Base-by-base conservation (phyloP, 805 yeast species). In the Yamadazyma insecticola region DNA sequence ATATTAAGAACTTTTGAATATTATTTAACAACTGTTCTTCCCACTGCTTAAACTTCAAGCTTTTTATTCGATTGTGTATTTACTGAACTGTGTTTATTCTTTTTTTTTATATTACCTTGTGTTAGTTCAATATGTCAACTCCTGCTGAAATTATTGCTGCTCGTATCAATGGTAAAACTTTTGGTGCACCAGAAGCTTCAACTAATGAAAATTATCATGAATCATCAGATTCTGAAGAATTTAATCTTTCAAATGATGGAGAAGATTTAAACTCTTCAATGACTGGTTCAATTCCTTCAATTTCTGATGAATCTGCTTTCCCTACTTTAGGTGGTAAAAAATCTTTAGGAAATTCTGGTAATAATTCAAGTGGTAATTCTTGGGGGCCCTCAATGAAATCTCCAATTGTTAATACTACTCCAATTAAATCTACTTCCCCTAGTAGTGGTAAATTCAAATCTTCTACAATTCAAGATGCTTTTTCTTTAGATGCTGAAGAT, bases 391-490 rank as follows among this genome's bases (percentile, higher is more conserved):
- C 37, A 30, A 44, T 50, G 46, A 52, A 44, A 32, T 41, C 51
- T 11, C 39, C 48, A 32, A 16, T 35, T 13, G 28, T 52, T 13
- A 27, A 8, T 18, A 32, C 40, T 16, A 32, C 30, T 17, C 27
- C 43, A 8, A 26, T 24, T 14, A 33, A 19, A n/a, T 23, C 42
- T 23, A 19, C 39, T 20, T 7, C 50, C 31, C 50, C 32, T 24
- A 33, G 40, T 29, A 51, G 27, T 28, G 60, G 40, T 47, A 54
- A 45, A 53, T 69, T 62, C 43, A 63, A 63, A 43, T 70, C 86
- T 8, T 65, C 76, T 14, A 72, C 73, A 32, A 67, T 85, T 36
- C 90, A 87, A 53, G 88, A 84, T 47, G 83, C 88, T 6, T 85
- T 89, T 51, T 72, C 85, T 29, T 71, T 89, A 48, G 80, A 75